A percentile compares a stretch with the other conserved stretches of the same genome.
Evolutionary conservation across 2,329 filamentous ascomycete species (phyloP).

Genomic region (Aureobasidium sp.): DNA sequence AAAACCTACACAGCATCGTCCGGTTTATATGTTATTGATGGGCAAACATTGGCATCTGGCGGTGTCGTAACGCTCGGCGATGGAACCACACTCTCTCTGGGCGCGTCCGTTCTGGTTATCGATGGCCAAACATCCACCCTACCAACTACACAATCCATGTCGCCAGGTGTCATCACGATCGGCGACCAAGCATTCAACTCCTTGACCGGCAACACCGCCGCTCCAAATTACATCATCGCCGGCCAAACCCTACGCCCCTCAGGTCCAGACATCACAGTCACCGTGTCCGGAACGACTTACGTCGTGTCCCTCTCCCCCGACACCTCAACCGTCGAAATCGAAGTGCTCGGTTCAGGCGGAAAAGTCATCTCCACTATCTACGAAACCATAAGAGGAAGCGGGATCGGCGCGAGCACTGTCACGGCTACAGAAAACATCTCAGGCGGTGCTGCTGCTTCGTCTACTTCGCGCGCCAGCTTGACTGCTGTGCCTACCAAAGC

Average conservation of each 20-base stretch:
- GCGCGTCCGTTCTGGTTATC: constrained; percentile 35
- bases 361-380: constrained; percentile 26
- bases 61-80: constrained; percentile 12
- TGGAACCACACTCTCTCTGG: constrained; percentile 26
- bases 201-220: constrained; percentile 21
- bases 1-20: constrained; percentile 17
- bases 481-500: not conserved
- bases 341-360: constrained; percentile 27
- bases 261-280: constrained; percentile 25
- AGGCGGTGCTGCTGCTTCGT: not conserved
- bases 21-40: constrained; percentile 12
- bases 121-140: constrained; percentile 24
- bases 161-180: constrained; percentile 28
- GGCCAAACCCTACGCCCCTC: constrained; percentile 35
- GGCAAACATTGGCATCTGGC: constrained; percentile 17
- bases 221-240: constrained; percentile 32
- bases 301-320: constrained; percentile 29
- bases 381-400: constrained; percentile 25
- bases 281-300: constrained; percentile 24
- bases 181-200: constrained; percentile 27
- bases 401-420: not conserved
- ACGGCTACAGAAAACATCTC: not conserved
- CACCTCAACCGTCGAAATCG: constrained; percentile 33
- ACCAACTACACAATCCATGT: constrained; percentile 19
- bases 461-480: not conserved